Conservation (phyloP, 345 rosid genomes). For the Aethionema arabicum region DNA sequence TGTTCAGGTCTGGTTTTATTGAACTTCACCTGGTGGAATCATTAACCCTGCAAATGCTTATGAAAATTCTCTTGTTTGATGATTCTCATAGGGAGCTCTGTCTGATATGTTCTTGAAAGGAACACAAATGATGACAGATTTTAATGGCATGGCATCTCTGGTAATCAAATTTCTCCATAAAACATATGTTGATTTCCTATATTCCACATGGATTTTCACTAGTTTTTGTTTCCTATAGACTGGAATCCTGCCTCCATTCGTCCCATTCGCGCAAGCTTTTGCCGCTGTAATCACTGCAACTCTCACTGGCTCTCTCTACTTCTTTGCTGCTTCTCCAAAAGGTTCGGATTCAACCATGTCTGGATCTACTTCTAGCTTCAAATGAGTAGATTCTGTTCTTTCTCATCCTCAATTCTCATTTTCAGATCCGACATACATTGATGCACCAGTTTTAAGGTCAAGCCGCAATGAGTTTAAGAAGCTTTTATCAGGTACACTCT, state of each 20-base stretch:
- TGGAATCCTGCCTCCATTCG: slow-evolving; percentile 88
- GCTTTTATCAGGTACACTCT: slow-evolving; percentile 73
- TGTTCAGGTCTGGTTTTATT: slow-evolving; percentile 61
- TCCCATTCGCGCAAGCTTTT: slow-evolving; percentile 95
- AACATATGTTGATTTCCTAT: not conserved
- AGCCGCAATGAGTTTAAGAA: slow-evolving; percentile 75
- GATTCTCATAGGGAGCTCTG: slow-evolving; percentile 65
- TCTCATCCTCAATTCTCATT: slow-evolving; percentile 28
- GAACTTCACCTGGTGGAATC: not conserved
- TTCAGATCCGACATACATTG: slow-evolving; percentile 85
- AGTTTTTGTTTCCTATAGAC: slow-evolving; percentile 44
- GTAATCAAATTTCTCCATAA: slow-evolving; percentile 38
- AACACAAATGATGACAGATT: slow-evolving; percentile 59
- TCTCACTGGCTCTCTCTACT: slow-evolving; percentile 90
- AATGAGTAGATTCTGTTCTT: not conserved
- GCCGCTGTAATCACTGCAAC: slow-evolving; percentile 91
- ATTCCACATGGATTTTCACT: not conserved
- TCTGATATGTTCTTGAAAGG: slow-evolving; percentile 86
- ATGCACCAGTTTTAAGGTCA: slow-evolving; percentile 75
- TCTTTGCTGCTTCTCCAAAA: slow-evolving; percentile 86
- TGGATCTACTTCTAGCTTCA: not conserved
- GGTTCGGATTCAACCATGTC: slow-evolving; percentile 43
- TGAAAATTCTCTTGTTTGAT: slow-evolving; percentile 5
- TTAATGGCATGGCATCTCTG: slow-evolving; percentile 83
- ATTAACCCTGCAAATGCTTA: slow-evolving; percentile 6